Evolutionary conservation across 768 basidiomycete species (phyloP), one percentile per base, ranked within the genome.

Genomic region (Daedaleopsis nitida): DNA sequence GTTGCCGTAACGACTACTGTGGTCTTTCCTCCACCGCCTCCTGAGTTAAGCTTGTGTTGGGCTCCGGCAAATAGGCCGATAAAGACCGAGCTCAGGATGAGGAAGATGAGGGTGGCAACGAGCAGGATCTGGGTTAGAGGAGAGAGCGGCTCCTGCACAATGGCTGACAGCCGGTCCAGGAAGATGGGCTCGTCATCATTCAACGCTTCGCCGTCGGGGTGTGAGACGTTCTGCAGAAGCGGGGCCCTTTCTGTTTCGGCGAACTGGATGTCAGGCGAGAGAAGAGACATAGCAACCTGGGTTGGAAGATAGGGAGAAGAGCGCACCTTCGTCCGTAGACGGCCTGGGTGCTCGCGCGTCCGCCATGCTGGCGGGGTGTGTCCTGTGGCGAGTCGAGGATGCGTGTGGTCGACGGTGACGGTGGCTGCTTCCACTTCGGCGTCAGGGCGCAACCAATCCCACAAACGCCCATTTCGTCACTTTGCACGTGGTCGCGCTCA

Each of bases 61-160:
- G 89, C 88, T 11, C 97, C 97, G 35, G 94, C 89, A 73, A 95
- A 98, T 5, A 99, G 79, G 11, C 96, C 96, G 62, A 96, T 88
- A 74, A 96, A 96, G n/a, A 92, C 81, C 8, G 92, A 90, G 65
- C 85, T 87, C 51, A 94, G 80, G 49, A 98, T 81, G 14, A 98
- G 80, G 50, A 99, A 81, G 27, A 91, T 73, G 62, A 98, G 82
- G 0, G 85, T 83, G 49, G 91, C 78, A 19, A 88, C 78, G 12
- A 94, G 85, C 1, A 98, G 86, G 54, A 93, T 78, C 77, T 93
- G 91, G 52, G 93, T 88, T 62, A 97, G 82, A 21, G 89, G 81
- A 0, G 94, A 93, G 38, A 98, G 82, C 1, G 90, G 89, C 68
- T 93, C 89, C 64, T 87, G 86, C 4, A 86, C 83, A 59, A 86